Base-by-base conservation (phyloP, 768 basidiomycete species). In the Calvatia gigantea region DNA sequence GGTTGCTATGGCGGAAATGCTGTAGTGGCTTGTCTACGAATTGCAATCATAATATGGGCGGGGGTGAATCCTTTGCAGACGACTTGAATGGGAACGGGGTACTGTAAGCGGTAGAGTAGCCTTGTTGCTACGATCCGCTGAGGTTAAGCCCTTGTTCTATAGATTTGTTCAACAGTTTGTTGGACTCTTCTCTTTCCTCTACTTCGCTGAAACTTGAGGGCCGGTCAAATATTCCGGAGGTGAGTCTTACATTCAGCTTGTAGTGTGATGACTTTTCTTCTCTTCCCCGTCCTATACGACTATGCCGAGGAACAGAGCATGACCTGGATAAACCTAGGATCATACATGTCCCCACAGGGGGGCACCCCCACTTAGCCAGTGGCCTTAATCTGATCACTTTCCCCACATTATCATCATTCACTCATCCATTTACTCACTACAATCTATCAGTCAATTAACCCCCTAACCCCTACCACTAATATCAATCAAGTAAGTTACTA, bases 261-360 rank as follows among this genome's bases (percentile, higher is more conserved):
- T 31, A 29, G 58, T 46, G 54, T 67, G 86, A 88, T 88, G 87
- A 86, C 81, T 77, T 78, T 90, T 80, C 77, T 78, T 89, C 88
- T 90, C 87, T 90, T 89, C 87, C 87, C 87, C 87, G 86, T 87
- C 87, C 72, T 89, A 89, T 67, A 86, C 87, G 88, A 89, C 88
- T 81, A 85, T 90, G 88, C 77, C 83, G 87, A 89, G 87, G 69
- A 76, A 81, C 70, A 88, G 87, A 87, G 86, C 7, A 17, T n/a
- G 38, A 39, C 17, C 38, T n/a, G 17, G 7, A 64, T 66, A 67
- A 82, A 85, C 77, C 79, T 83, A 86, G 12, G 76, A 84, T 80
- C 72, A 69, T 81, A 78, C 77, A 72, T 75, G 72, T 80, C 56
- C 71, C 53, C 59, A 54, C 37, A 57, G 35, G 45, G 73, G 78